These are phyloP conservation scores for Cordyceps cicadae DNA, from an alignment of 2,329 filamentous ascomycete genomes.

Conservation along the genomic window DNA sequence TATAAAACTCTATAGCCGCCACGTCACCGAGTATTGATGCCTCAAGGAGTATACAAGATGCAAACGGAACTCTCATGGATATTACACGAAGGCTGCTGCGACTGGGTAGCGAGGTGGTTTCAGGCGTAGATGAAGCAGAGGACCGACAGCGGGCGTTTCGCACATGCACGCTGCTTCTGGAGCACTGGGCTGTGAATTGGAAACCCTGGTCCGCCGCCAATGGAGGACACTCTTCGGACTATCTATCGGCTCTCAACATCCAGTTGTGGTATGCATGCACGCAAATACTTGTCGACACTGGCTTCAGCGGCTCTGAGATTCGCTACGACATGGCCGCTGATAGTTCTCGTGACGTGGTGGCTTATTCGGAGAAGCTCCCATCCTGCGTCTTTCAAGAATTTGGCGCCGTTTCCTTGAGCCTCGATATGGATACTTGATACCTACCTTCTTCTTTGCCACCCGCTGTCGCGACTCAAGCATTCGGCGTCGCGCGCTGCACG, in stretches of 20 bases:
- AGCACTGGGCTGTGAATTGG: not conserved
- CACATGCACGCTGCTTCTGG: not conserved
- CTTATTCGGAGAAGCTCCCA: not conserved
- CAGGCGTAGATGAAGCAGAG: not conserved
- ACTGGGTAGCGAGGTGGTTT: not conserved
- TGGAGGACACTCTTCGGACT: not conserved
- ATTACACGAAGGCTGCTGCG: not conserved
- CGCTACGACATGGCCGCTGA: not conserved
- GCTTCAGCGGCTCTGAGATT: not conserved
- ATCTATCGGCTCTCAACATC: not conserved
- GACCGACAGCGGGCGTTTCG: not conserved
- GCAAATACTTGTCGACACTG: not conserved
- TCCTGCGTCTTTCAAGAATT: not conserved
- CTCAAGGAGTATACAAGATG: not conserved
- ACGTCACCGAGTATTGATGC: not conserved
- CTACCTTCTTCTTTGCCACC: not conserved
- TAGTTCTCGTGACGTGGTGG: not conserved
- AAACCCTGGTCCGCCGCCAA: not conserved
- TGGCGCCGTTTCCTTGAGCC: not conserved
- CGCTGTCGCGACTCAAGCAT: slow-evolving; percentile 1
- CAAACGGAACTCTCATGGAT: not conserved
- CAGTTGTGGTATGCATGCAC: not conserved
- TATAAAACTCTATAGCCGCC: not conserved
- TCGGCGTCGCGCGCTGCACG: not conserved
- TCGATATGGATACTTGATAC: slow-evolving; percentile 8